Base-by-base conservation (phyloP, 495 filamentous ascomycete species). In the Physcia stellaris region DNA sequence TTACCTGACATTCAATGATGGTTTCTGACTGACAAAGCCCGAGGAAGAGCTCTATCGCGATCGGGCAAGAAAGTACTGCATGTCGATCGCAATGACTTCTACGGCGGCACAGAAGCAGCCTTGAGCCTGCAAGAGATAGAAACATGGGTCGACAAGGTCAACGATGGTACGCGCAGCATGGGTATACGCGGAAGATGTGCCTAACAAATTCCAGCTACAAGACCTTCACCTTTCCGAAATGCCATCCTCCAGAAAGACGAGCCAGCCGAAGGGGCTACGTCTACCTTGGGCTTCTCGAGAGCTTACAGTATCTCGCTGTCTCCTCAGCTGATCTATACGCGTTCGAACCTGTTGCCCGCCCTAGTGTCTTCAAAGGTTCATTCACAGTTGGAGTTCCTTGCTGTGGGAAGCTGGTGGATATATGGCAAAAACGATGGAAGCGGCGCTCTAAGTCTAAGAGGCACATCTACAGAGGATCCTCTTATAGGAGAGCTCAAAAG, bases 371-470 rank as follows among this genome's bases (percentile, higher is more conserved):
- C 88, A 1, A 80, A 80, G 44, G 79, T 92, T 37, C 83, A 92
- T 45, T 73, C 73, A 23, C 83, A 93, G 57, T 70, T 98, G 41
- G 87, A 94, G 46, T 98, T 95, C 56, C 75, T 87, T 43, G 86
- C 90, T 4, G 80, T 96, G 5, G 92, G 92, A 22, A 88, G 82
- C 41, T 96, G 86, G 81, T 96, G 79, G 73, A 75, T 94, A 24
- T 78, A 79, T 52, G 28, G 44, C 24, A 54, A 45, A 5, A 46
- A 47, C 49, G 3, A 37, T 48, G 11, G 43, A 44, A 13, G 20
- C 40, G 12, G 39, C 41, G 17, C 29, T 46, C 18, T 21, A 45
- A 24, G 21, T 40, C 41, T 5, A 36, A 31, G 49, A 19, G 17
- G 10, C 16, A 22, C 28, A 17, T 42, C 43, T 42, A 24, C 35